Conservation (phyloP, 495 filamentous ascomycete genomes). For the Penicillium egyptiacum region DNA sequence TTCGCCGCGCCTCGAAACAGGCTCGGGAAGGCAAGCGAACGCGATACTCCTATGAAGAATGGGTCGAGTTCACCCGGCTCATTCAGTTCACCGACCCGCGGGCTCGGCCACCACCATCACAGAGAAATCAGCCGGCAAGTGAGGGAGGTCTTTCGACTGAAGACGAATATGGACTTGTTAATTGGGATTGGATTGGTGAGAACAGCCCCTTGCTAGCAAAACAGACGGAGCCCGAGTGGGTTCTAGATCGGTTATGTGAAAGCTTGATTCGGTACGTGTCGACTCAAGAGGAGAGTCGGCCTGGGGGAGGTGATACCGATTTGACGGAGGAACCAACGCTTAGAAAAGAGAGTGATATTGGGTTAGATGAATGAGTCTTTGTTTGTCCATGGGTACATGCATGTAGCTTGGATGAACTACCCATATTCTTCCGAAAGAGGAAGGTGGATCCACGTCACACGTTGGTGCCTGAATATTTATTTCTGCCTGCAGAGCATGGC, state of each 20-base stretch:
- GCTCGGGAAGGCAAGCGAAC: slow-evolving; percentile 39
- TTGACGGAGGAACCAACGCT: slow-evolving; percentile 27
- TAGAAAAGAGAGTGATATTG: slow-evolving; percentile 32
- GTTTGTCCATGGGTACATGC: not conserved
- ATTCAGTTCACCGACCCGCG: slow-evolving; percentile 56
- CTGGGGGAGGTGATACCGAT: slow-evolving; percentile 3
- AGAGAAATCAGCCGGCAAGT: not conserved
- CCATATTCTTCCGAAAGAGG: not conserved
- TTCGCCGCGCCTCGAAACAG: slow-evolving; percentile 51
- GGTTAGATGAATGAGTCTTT: slow-evolving; percentile 20
- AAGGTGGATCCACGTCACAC: not conserved
- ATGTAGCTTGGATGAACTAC: not conserved
- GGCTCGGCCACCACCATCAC: slow-evolving; percentile 8
- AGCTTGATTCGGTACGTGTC: slow-evolving; percentile 56
- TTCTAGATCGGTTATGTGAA: slow-evolving; percentile 59
- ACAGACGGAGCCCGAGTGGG: slow-evolving; percentile 58
- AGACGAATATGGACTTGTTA: slow-evolving; percentile 56
- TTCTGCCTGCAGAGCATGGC: not conserved
- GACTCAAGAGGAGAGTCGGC: slow-evolving; percentile 27
- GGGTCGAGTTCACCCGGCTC: slow-evolving; percentile 60
- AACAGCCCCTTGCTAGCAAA: slow-evolving; percentile 59
- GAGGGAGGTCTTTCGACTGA: slow-evolving; percentile 27
- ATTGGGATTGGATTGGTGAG: slow-evolving; percentile 70
- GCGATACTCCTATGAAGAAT: slow-evolving; percentile 62
- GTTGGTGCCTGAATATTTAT: not conserved